These are phyloP conservation scores for Globisporangium spiculum DNA, from an alignment of 352 stramenopile genomes.

Conservation along the genomic window DNA sequence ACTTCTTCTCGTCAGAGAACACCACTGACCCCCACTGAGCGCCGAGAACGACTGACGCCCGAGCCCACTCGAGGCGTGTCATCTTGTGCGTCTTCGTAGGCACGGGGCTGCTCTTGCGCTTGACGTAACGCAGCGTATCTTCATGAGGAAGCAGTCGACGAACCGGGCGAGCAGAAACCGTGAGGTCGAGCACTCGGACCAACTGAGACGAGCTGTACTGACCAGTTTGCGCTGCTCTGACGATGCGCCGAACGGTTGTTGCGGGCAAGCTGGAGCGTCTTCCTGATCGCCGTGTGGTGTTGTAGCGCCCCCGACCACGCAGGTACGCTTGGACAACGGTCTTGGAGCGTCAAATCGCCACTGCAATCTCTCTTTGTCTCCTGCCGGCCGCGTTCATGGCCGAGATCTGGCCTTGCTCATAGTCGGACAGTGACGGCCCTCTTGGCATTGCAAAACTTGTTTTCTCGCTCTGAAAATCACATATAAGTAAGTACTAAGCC, in stretches of 20 bases:
- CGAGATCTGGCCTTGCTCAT: no score
- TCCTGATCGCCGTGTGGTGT: not conserved
- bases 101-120: not conserved
- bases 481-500: no score
- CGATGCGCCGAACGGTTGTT: no score
- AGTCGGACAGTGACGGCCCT: no score
- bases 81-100: not conserved
- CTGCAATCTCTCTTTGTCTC: no score
- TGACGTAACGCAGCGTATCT: not conserved
- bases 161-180: not conserved
- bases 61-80: not conserved
- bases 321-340: not conserved
- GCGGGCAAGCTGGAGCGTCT: no score
- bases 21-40: not conserved
- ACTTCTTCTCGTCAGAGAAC: constrained; percentile 2
- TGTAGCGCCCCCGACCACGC: not conserved
- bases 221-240: no score
- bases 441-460: no score
- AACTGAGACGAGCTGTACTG: no score
- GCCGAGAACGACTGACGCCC: not conserved
- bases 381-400: no score
- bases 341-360: not conserved
- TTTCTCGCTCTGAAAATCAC: no score
- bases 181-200: no score
- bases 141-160: not conserved